Evolutionary conservation across 768 basidiomycete genomes (phyloP).

Genomic region (Auricularia cornea): DNA sequence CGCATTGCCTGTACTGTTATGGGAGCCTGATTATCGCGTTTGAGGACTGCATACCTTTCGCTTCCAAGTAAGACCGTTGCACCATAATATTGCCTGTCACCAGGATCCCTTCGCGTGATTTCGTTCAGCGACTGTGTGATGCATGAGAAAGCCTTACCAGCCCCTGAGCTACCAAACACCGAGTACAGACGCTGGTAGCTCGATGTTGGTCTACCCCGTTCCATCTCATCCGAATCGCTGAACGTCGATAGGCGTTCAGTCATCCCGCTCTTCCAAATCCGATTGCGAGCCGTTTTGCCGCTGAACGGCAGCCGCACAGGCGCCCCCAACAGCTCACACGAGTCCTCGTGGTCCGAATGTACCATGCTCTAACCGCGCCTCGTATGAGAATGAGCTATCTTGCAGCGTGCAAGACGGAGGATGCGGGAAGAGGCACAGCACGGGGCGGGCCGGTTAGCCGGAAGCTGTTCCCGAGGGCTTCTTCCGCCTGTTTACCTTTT

Average conservation of each 20-base stretch:
- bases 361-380: too few species aligned
- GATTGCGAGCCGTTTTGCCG: not conserved
- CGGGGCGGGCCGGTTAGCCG: too few species aligned
- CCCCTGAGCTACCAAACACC: not conserved
- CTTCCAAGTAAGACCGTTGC: not conserved
- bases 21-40: not conserved
- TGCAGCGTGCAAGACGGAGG: too few species aligned
- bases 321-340: not conserved
- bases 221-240: not conserved
- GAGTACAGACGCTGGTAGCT: not conserved
- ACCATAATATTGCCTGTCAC: not conserved
- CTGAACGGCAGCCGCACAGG: not conserved
- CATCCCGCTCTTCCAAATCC: not conserved
- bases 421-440: too few species aligned
- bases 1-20: not conserved
- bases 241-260: not conserved
- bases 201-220: not conserved
- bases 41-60: not conserved
- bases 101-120: not conserved
- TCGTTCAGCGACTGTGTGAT: not conserved
- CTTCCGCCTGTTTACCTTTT: too few species aligned
- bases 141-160: not conserved
- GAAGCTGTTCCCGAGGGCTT: too few species aligned
- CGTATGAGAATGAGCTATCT: too few species aligned
- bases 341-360: too few species aligned